Conservation (phyloP, 140 eudicot species). For the Erigeron philadelphicus region DNA sequence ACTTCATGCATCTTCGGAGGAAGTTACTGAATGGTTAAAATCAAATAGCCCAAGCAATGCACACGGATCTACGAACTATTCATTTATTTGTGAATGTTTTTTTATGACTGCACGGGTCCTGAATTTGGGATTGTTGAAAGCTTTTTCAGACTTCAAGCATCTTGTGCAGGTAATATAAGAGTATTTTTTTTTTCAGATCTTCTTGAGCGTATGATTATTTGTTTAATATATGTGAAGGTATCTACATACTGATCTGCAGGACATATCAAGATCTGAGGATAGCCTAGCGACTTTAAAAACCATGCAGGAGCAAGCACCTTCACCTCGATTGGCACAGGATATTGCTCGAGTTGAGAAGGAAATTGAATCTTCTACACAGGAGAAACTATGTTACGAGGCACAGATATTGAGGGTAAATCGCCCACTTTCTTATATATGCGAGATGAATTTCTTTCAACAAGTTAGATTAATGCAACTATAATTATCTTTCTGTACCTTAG, state of each 20-base stretch:
- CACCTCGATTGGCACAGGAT: slow-evolving; percentile 68
- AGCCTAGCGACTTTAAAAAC: slow-evolving; percentile 59
- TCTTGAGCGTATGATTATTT: slow-evolving; percentile 1
- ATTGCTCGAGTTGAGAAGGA: slow-evolving; percentile 77
- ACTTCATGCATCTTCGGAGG: slow-evolving; percentile 94
- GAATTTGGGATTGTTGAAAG: slow-evolving; percentile 85
- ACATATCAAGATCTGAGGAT: slow-evolving; percentile 83
- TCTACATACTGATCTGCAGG: slow-evolving; percentile 39
- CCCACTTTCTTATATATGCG: slow-evolving; percentile 17
- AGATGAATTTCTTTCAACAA: neutral
- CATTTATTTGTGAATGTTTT: slow-evolving; percentile 95
- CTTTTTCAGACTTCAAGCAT: slow-evolving; percentile 93
- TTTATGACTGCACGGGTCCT: slow-evolving; percentile 97
- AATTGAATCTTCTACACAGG: slow-evolving; percentile 66
- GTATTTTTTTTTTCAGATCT: neutral
- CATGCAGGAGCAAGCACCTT: slow-evolving; percentile 72
- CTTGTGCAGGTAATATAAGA: slow-evolving; percentile 66
- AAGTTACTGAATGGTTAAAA: slow-evolving; percentile 64
- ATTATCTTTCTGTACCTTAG: slow-evolving; percentile 32
- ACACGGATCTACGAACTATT: slow-evolving; percentile 44
- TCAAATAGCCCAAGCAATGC: slow-evolving; percentile 28
- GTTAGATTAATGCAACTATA: slow-evolving; percentile 3
- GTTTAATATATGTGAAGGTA: neutral
- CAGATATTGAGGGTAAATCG: slow-evolving; percentile 76
- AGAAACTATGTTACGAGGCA: slow-evolving; percentile 89